A percentile compares a stretch with the other conserved stretches of the same genome.
Conservation (phyloP, 1,284 basidiomycete genomes). For the Kwoniella shivajii region DNA sequence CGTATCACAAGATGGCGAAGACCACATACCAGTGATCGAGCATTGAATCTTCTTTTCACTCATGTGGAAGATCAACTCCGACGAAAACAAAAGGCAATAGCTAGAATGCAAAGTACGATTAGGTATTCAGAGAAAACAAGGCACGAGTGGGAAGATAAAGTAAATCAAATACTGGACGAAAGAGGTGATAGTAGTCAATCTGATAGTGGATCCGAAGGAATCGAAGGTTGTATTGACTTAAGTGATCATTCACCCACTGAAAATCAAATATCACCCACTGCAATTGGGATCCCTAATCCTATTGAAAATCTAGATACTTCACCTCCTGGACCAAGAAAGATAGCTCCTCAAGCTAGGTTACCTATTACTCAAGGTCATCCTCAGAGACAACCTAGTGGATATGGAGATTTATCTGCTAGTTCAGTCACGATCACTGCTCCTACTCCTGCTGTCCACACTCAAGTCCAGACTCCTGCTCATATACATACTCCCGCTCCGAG, state of each 20-base stretch:
- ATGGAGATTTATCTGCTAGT: constrained; percentile 21
- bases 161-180: constrained; percentile 66
- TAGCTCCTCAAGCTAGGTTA: constrained; percentile 47
- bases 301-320: constrained; percentile 30
- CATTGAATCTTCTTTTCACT: constrained; percentile 74
- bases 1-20: constrained; percentile 80
- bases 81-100: constrained; percentile 91
- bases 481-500: background rate
- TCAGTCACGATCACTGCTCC: constrained; percentile 6
- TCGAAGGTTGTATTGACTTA: constrained; percentile 6
- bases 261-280: constrained; percentile 3
- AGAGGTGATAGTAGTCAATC: constrained; percentile 58
- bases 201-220: constrained; percentile 40
- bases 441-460: constrained; percentile 4
- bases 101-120: constrained; percentile 96
- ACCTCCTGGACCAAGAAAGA: constrained; percentile 42
- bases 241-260: constrained; percentile 9
- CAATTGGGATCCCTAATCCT: background rate
- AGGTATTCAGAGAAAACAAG: constrained; percentile 96
- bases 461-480: constrained; percentile 12
- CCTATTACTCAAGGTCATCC: constrained; percentile 50
- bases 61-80: constrained; percentile 87
- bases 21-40: constrained; percentile 81
- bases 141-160: constrained; percentile 93
- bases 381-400: constrained; percentile 28